A percentile compares a stretch with the other conserved stretches of the same genome.
Conservation (phyloP, 148 eudicot genomes). For the Agrostemma githago region DNA sequence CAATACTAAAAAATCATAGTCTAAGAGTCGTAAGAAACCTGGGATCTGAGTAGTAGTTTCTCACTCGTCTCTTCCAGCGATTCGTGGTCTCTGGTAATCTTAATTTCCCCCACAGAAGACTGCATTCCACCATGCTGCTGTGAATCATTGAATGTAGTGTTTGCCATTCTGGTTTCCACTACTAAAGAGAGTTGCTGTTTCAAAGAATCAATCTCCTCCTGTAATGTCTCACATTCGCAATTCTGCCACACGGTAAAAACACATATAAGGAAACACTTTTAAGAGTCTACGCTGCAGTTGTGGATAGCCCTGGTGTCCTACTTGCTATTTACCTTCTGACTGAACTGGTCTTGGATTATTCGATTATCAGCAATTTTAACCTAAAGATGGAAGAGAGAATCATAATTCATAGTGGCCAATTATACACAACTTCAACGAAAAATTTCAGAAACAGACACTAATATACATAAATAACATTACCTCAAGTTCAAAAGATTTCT, state of each 20-base stretch:
- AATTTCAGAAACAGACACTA: neutral
- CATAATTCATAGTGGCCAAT: neutral
- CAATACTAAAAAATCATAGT: neutral
- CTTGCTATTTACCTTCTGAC: slow-evolving; percentile 55
- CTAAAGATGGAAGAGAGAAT: slow-evolving; percentile 36
- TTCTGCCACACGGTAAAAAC: slow-evolving; percentile 38
- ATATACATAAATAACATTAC: slow-evolving; percentile 27
- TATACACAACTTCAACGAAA: neutral
- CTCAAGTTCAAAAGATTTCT: slow-evolving; percentile 97
- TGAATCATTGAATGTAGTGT: slow-evolving; percentile 25
- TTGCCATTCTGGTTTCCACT: slow-evolving; percentile 38
- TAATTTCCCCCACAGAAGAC: slow-evolving; percentile 27
- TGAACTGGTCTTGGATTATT: slow-evolving; percentile 92
- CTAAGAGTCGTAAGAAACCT: slow-evolving; percentile 37
- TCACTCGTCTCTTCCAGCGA: slow-evolving; percentile 36
- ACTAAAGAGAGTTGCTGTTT: slow-evolving; percentile 72
- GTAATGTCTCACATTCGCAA: slow-evolving; percentile 71
- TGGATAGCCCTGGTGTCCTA: neutral
- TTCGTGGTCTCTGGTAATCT: slow-evolving; percentile 28
- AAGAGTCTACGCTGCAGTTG: neutral
- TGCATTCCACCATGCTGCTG: slow-evolving; percentile 26
- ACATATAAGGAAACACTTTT: neutral
- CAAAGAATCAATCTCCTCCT: slow-evolving; percentile 53
- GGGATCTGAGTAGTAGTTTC: slow-evolving; percentile 45
- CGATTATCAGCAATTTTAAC: slow-evolving; percentile 92